Base-by-base conservation (phyloP, 192 early-diverging fungal genomes). In the Phlyctochytrium bullatum region DNA sequence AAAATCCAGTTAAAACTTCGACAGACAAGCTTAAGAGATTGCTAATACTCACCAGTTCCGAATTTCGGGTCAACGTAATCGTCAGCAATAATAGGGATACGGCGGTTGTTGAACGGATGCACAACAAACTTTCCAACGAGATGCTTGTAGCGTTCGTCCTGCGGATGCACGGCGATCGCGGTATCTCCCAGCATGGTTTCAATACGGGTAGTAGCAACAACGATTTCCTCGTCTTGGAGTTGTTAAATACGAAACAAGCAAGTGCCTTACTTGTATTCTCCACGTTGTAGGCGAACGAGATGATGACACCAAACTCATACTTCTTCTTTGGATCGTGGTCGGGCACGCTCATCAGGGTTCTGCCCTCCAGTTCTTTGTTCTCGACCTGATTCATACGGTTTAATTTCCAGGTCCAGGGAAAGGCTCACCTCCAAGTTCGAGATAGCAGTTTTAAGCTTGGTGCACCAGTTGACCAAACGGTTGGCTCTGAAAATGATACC, bases 181-280 rank as follows among this genome's bases (percentile, higher is more conserved):
- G 95, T 91, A 81, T 99, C 97, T 64, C 96, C 97, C 27, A 99
- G 83, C 97, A 99, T 99, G 57, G 97, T 99, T 80, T 99, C 97
- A 61, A 97, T 84, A 91, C 97, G 95, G 10, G 97, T 99, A 12
- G 97, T 99, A 6, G 97, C 97, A 52, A 99, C 93, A 70, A 93
- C 76, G 63, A 99, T 88, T 68, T 88, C 85, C 73, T 98, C 97
- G 59, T 86, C 86, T 40, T 34, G 1, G 14, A 31, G 29, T 27
- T 20, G 50, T 36, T 62, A 66, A 10, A 69, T n/a, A 53, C 25
- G 1, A 52, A 53, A 34, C 12, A 60, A 28, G 1, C 34, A 32
- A 16, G 25, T 57, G 40, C 58, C 64, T 31, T 61, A 80, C 76
- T 71, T 10, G 88, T 86, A 68, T 81, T 81, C 73, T 96, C 95